Base-by-base conservation (phyloP, 805 yeast species). In the Osmozyma mogii region DNA sequence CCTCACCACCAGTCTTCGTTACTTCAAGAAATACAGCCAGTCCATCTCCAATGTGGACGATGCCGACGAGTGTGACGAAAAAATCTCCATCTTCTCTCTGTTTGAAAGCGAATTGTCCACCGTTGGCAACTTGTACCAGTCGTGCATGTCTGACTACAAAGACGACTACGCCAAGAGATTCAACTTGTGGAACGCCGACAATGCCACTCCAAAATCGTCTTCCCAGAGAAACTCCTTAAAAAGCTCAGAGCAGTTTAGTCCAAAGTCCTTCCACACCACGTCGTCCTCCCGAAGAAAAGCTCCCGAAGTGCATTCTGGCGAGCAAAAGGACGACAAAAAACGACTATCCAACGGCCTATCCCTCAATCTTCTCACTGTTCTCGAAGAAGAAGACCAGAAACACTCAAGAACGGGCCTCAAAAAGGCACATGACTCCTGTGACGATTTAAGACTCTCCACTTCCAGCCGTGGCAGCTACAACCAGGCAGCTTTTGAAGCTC, bases 291-390 rank as follows among this genome's bases (percentile, higher is more conserved):
- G 34, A 34, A 40, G 17, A 32, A 22, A 22, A 31, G 25, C 17
- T 3, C n/a, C 14, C 2, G 29, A 27, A 4, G n/a, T 13, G n/a
- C 16, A 14, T 6, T 6, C 13, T 21, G 14, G 17, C 16, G 14
- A 4, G 17, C 17, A 20, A 21, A 21, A 28, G 35, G 2, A 13
- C 25, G 6, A 49, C 28, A 44, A 46, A 25, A 56, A 54, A 24
- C 38, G 66, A 15, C 38, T 47, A 15, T 58, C 66, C 4, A 44
- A 54, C 3, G 69, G 69, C 1, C 43, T 64, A 9, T 63, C 52
- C 28, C 37, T 61, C 10, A 61, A 63, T 2, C 41, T 63, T 15
- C 37, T 63, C 15, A 61, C 67, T 3, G 69, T 63, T 0, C 37
- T 58, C 28, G 68, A 61, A 36, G 61, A 61, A 25, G 5, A 30